Evolutionary conservation across 805 yeast species (phyloP).

Genomic region (Candida oleophila): DNA sequence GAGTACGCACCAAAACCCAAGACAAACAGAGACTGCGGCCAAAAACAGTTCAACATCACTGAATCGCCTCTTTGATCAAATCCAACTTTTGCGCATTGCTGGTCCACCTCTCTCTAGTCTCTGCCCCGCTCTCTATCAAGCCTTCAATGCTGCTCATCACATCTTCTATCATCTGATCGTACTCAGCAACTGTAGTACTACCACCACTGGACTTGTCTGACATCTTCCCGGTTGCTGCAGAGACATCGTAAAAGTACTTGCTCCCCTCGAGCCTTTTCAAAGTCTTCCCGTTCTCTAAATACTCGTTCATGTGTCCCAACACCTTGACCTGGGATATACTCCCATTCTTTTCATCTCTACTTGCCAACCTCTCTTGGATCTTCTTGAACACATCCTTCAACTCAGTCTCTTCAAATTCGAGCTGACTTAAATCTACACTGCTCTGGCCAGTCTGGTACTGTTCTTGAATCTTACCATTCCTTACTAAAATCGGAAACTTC

Average conservation of each 20-base stretch:
- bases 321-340: conserved; percentile 10
- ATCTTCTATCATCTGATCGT: conserved; percentile 26
- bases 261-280: conserved; percentile 19
- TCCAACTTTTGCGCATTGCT: conserved; percentile 32
- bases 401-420: conserved; percentile 20
- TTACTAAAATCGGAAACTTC: conserved; percentile 7
- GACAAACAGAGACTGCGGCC: too few species aligned
- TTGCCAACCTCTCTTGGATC: conserved; percentile 14
- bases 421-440: conserved; percentile 12
- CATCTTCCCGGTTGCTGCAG: conserved; percentile 19
- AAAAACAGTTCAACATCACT: too few species aligned
- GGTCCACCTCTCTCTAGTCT: conserved; percentile 34
- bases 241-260: conserved; percentile 23
- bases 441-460: conserved; percentile 9
- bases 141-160: conserved; percentile 25
- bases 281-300: conserved; percentile 18
- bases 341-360: not conserved
- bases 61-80: conserved; percentile 18
- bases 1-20: too few species aligned
- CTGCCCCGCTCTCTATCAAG: conserved; percentile 29
- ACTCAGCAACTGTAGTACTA: conserved; percentile 23
- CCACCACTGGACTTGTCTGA: conserved; percentile 15
- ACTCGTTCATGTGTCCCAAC: conserved; percentile 17
- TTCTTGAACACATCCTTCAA: conserved; percentile 19
- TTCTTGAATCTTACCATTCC: conserved; percentile 7